A percentile compares a stretch with the other conserved stretches of the same genome.
Conservation (phyloP, 2,329 filamentous ascomycete species). For the Colletotrichum eleusines region DNA sequence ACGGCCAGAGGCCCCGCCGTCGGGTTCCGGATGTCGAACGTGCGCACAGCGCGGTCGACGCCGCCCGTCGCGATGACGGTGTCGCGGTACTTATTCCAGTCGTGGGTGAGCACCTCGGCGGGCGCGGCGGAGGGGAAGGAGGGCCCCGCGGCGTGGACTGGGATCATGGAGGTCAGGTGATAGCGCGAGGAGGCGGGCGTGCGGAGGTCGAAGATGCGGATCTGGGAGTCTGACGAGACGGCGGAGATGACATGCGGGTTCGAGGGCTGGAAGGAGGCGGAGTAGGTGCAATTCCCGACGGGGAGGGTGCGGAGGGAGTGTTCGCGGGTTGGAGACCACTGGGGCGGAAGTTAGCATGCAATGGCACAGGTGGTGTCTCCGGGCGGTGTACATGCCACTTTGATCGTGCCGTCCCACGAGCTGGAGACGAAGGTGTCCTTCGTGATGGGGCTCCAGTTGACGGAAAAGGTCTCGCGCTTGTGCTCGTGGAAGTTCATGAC, state of each 20-base stretch:
- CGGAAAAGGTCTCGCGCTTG: slow-evolving; percentile 90
- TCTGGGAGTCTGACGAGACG: slow-evolving; percentile 88
- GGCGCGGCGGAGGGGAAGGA: slow-evolving; percentile 61
- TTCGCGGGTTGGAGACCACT: slow-evolving; percentile 86
- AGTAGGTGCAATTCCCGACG: slow-evolving; percentile 94
- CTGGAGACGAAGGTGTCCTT: slow-evolving; percentile 93
- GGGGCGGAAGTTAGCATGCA: slow-evolving; percentile 4
- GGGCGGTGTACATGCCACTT: slow-evolving; percentile 70
- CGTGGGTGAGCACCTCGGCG: slow-evolving; percentile 89
- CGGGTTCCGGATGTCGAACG: slow-evolving; percentile 89
- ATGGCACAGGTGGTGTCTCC: background rate
- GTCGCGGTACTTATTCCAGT: slow-evolving; percentile 98
- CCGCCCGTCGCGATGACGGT: slow-evolving; percentile 88
- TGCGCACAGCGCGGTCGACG: slow-evolving; percentile 87
- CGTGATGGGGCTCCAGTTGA: slow-evolving; percentile 90
- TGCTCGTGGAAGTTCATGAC: slow-evolving; percentile 95
- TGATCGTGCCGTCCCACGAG: slow-evolving; percentile 96
- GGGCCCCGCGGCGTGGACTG: slow-evolving; percentile 79
- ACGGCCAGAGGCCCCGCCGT: slow-evolving; percentile 77
- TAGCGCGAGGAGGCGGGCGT: slow-evolving; percentile 88
- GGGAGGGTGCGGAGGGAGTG: slow-evolving; percentile 87
- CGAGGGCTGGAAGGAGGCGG: slow-evolving; percentile 89
- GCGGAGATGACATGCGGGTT: slow-evolving; percentile 87
- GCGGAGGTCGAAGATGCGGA: slow-evolving; percentile 92
- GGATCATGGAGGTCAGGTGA: slow-evolving; percentile 85